phyloP scores from a whole-genome alignment of 2,329 filamentous ascomycete genomes.

The Akanthomyces uredinophilus region DNA sequence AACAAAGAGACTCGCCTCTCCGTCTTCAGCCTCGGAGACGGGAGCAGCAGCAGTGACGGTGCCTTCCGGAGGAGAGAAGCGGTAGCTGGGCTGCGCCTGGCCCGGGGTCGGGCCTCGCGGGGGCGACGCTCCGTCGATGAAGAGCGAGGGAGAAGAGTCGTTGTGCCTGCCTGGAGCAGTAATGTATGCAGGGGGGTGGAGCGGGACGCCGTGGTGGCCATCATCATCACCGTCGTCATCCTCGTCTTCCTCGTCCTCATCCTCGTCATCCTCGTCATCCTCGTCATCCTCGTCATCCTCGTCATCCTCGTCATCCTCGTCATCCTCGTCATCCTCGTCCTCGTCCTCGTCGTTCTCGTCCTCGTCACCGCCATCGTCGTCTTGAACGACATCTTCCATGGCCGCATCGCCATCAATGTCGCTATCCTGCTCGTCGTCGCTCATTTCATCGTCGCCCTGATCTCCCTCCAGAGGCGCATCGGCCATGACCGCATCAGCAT shows the following conservation, averaged over 20 bases:
- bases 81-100: background rate
- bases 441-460: background rate
- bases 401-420: background rate
- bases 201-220: background rate
- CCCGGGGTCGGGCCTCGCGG: background rate
- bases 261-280: background rate
- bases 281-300: background rate
- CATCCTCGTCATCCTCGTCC: background rate
- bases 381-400: background rate
- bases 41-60: background rate
- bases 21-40: background rate
- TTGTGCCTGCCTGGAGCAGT: background rate
- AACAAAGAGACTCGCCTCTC: background rate
- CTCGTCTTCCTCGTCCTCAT: background rate
- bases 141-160: background rate
- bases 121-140: background rate
- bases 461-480: background rate
- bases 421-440: background rate
- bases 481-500: background rate
- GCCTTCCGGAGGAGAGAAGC: background rate
- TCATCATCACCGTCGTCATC: too few species aligned
- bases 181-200: background rate
- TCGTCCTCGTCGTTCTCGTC: background rate
- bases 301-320: background rate
- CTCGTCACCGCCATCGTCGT: background rate